Conservation (phyloP, 257 asterid genomes). For the Forsythia viridissima region DNA sequence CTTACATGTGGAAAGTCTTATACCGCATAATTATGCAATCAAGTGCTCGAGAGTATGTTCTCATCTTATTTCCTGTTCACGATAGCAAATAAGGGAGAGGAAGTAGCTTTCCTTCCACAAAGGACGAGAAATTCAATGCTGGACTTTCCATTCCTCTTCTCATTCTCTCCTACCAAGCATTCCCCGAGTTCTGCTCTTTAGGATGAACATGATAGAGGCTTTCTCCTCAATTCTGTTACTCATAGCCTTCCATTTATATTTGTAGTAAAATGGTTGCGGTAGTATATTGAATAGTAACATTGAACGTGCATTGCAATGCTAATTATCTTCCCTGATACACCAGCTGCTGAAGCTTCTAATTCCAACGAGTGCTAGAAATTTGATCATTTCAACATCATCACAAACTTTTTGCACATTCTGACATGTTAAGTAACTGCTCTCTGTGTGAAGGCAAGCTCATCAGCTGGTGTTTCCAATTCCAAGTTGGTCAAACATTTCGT, state of each 20-base stretch:
- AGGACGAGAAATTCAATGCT: background rate
- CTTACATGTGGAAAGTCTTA: background rate
- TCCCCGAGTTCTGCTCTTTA: background rate
- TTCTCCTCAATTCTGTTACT: background rate
- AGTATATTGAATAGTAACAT: background rate
- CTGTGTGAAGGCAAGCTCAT: conserved; percentile 54
- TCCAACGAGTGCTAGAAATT: background rate
- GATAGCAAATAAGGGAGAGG: background rate
- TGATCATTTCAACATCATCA: background rate
- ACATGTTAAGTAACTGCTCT: conserved; percentile 3
- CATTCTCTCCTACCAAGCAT: background rate
- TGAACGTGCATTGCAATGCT: background rate
- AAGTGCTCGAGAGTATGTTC: background rate
- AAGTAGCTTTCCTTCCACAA: background rate
- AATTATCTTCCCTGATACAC: background rate
- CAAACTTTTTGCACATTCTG: background rate
- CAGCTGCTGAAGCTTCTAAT: background rate
- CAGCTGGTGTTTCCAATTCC: conserved; percentile 27
- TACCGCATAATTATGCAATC: background rate
- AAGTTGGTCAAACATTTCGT: conserved; percentile 44
- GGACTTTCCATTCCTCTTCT: background rate
- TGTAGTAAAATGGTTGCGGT: background rate
- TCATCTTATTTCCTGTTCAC: background rate
- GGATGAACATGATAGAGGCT: background rate
- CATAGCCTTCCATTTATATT: background rate